Percentiles rank a stretch among this genome's conserved stretches.
Conservation (phyloP, 2,329 filamentous ascomycete species). For the Sporothrix brunneoviolacea region DNA sequence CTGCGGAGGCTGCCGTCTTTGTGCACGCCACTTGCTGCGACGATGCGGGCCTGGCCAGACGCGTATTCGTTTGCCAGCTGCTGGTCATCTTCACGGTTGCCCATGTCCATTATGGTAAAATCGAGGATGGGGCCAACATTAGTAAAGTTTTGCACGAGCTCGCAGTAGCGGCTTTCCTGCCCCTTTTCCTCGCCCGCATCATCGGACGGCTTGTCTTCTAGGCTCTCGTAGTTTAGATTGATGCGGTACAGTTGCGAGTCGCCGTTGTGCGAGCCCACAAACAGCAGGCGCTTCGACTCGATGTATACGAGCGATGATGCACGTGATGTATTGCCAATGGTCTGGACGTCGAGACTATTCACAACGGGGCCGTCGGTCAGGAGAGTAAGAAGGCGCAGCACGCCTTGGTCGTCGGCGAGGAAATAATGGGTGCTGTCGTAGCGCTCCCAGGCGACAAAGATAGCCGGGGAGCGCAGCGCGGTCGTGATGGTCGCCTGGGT, state of each 20-base stretch:
- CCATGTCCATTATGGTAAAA: constrained; percentile 94
- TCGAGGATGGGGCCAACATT: constrained; percentile 90
- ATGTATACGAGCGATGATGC: constrained; percentile 76
- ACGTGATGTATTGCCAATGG: constrained; percentile 61
- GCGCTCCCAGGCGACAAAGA: constrained; percentile 88
- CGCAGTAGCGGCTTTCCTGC: constrained; percentile 35
- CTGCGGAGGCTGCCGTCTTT: constrained; percentile 83
- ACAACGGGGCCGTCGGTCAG: constrained; percentile 61
- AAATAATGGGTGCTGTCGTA: constrained; percentile 77
- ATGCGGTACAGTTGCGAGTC: constrained; percentile 78
- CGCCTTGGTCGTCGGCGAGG: constrained; percentile 87
- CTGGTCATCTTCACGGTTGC: constrained; percentile 70
- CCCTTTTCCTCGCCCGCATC: not conserved
- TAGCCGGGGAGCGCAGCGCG: constrained; percentile 63
- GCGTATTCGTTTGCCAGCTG: constrained; percentile 81
- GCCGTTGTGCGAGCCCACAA: constrained; percentile 86
- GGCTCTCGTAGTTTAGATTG: constrained; percentile 38
- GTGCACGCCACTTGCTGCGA: constrained; percentile 86
- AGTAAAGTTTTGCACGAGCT: constrained; percentile 65
- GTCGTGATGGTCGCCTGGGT: constrained; percentile 60
- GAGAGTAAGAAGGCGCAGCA: constrained; percentile 77
- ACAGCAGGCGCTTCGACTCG: constrained; percentile 62
- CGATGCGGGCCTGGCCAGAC: constrained; percentile 86
- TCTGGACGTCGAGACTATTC: constrained; percentile 62
- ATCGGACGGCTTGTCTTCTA: constrained; percentile 6